Evolutionary conservation across 176 grass and related monocot genomes (phyloP), one percentile per base, ranked within the genome.

Genomic region (Oryza glaberrima): DNA sequence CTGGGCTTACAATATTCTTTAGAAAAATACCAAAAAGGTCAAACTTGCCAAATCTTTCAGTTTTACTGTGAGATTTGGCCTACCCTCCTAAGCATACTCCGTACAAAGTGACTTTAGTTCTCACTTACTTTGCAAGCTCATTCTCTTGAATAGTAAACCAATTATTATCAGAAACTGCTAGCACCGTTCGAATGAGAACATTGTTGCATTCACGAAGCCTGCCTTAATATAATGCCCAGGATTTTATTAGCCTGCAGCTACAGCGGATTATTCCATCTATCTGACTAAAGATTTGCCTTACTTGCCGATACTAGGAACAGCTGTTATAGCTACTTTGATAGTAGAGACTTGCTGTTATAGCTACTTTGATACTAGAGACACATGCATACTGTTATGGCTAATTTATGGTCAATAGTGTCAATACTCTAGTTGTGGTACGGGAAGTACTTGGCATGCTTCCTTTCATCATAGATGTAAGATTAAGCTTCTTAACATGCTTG

Each of bases 401-500:
- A 19, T 60, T 72, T 69, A 75, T 75, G 70, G 11, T 11, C 36
- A 65, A 44, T 68, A 17, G 19, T 41, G 11, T 11, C 36, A 65
- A 44, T 68, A 17, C 28, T 41, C 45, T 10, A 51, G 9, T 72
- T 71, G 66, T 78, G 67, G 6, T 72, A 83, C 19, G 63, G 43
- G 69, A 83, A 67, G 28, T 70, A 60, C 17, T 52, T 38, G 20
- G 32, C 32, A 79, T 81, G 49, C 47, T 22, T 26, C 28, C 48
- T 60, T 90, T 26, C 69, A 47, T 63, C 79, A 35, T 73, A 74
- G 67, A 67, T 68, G 11, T 61, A 13, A 78, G 72, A 81, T 86
- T 77, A 58, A 72, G 70, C 73, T 86, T 45, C 56, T 82, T 54
- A 77, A 78, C 60, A 46, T 65, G 65, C 56, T 86, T 80, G 47